Conservation (phyloP, 768 basidiomycete genomes). For the Suillus brevipes region DNA sequence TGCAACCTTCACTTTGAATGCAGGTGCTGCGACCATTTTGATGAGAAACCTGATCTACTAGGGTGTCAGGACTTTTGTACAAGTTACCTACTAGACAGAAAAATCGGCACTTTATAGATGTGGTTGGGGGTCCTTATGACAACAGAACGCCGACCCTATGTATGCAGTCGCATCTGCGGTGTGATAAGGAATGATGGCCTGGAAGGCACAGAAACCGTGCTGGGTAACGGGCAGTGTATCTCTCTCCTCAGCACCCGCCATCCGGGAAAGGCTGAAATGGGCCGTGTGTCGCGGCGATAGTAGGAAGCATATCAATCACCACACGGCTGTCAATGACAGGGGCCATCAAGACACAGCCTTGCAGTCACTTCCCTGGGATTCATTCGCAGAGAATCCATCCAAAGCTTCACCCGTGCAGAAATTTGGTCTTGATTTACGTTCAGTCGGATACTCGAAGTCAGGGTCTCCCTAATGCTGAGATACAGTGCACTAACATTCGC, state of each 20-base stretch:
- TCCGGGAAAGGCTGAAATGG: neutral
- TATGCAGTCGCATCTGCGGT: neutral
- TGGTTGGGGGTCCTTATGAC: conserved; percentile 1
- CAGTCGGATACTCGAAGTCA: neutral
- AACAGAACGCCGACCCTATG: neutral
- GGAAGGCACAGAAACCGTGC: neutral
- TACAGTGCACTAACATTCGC: neutral
- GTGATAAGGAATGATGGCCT: conserved; percentile 7
- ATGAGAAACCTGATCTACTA: neutral
- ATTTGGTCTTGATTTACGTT: neutral
- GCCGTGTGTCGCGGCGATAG: neutral
- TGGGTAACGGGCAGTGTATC: conserved; percentile 15
- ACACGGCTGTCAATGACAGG: neutral
- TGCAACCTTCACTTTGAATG: conserved; percentile 41
- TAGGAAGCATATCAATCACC: neutral
- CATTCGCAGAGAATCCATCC: neutral
- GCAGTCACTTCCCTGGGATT: neutral
- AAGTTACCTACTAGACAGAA: neutral
- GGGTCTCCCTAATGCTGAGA: neutral
- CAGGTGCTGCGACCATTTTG: conserved; percentile 10
- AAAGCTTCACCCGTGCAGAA: neutral
- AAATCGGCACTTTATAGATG: neutral
- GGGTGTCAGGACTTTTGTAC: no score
- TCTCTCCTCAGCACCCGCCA: neutral
- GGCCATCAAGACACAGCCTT: conserved; percentile 1